Base-by-base conservation (phyloP, 345 rosid species). In the Nephelium lappaceum region DNA sequence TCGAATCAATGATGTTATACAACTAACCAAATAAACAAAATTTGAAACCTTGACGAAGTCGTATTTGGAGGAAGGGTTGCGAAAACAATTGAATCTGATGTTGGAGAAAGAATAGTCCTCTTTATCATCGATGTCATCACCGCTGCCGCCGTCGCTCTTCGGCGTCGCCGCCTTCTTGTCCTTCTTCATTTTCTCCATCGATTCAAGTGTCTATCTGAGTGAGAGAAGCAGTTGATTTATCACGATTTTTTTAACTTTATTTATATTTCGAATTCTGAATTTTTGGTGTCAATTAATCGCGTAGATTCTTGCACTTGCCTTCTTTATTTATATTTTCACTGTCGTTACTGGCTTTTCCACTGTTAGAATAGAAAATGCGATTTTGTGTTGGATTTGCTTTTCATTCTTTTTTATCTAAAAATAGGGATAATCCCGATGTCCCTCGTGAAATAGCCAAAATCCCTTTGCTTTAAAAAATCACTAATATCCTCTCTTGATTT, bases 11-110 rank as follows among this genome's bases (percentile, higher is more conserved):
- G 16, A 65, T 23, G 21, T 49, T 0, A 74, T 61, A 16, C 15
- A 16, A 60, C 6, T 53, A 36, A 41, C 8, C 39, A 66, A 12
- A 25, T 19, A 69, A 3, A 45, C 47, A 70, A 14, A 12, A 42
- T 8, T 15, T 14, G 69, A 25, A 69, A 91, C 97, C 92, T 92
- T 92, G 72, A 92, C 97, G 73, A 89, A 92, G 86, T 92, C 95
- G 85, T 92, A 92, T 84, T 92, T 92, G 71, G 97, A 92, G 72
- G 94, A 84, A 77, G 91, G 86, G 78, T 92, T 92, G 6, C 97
- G 95, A 64, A 60, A 60, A 23, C 92, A 83, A 77, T 89, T 84
- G 77, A 88, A 86, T 76, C 87, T 88, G 43, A 75, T 82, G 41
- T 85, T 42, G 42, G 93, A 77, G 66, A 89, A 79, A 23, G 89